Base-by-base conservation (phyloP, 441 rosid genomes). In the Capsella rubella region DNA sequence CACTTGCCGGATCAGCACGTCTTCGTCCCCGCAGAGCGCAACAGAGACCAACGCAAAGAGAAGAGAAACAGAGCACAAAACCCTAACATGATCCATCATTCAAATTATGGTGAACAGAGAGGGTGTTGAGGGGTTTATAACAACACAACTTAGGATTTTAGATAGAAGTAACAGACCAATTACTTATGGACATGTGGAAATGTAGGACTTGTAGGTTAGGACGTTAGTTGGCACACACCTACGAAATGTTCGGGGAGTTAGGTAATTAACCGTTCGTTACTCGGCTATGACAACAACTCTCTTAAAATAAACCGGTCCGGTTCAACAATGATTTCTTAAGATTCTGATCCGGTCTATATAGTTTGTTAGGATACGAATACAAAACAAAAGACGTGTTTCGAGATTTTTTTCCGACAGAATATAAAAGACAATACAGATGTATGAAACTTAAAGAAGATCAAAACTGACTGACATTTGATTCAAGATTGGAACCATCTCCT, bases 401-500 rank as follows among this genome's bases (percentile, higher is more conserved):
- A 47, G 52, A 47, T 21, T 21, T 16, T 47, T 47, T n/a, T 16
- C 42, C 56, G 54, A 45, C 43, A 43, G 27, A 46, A 46, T 32
- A 16, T 40, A 15, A 47, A 69, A 29, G 31, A 40, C 10, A 16
- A 3, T 50, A 70, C n/a, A 52, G 8, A 12, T 0, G 25, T 21
- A 21, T 21, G 12, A 45, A 45, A 32, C 37, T 28, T 28, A 39
- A 13, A 21, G 2, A 21, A 25, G 13, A 72, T 37, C 47, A 52
- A 28, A 60, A 50, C 28, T 16, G 13, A 50, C 28, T 16, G 13
- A 73, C 55, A 34, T 32, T 31, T 37, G 39, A 34, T 34, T 74
- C 73, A 89, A 1, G 84, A 78, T 79, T 87, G 87, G 59, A 86
- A 90, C 98, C 97, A 90, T 81, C 85, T 83, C 71, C 85, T 85